These are phyloP conservation scores for Oryza coarctata DNA, from an alignment of 176 grass and related monocot genomes.

Conservation along the genomic window DNA sequence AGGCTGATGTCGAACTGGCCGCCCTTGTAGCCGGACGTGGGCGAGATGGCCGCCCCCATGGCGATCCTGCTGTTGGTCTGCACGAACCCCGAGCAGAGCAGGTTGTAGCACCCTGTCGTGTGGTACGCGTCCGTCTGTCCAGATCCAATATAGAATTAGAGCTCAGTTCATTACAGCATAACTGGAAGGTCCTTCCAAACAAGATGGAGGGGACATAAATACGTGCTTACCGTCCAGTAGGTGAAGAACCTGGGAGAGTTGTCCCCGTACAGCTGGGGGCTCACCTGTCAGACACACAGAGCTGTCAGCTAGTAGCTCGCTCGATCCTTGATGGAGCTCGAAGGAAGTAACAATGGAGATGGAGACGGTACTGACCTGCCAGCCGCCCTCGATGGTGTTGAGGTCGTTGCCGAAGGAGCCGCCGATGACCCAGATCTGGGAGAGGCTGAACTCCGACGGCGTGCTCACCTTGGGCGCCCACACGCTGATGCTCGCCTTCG, in stretches of 20 bases:
- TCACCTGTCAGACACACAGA: slow-evolving; percentile 55
- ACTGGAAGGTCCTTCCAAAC: no score
- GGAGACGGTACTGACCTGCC: slow-evolving; percentile 47
- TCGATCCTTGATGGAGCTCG: no score
- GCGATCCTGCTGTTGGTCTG: slow-evolving; percentile 90
- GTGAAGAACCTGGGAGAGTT: slow-evolving; percentile 86
- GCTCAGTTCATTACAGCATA: no score
- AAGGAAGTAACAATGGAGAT: neutral
- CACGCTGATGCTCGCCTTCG: slow-evolving; percentile 91
- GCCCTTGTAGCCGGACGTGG: slow-evolving; percentile 59
- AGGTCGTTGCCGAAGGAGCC: slow-evolving; percentile 88
- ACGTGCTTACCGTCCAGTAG: slow-evolving; percentile 73
- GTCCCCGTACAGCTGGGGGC: slow-evolving; percentile 91
- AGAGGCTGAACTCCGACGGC: slow-evolving; percentile 84
- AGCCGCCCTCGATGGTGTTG: slow-evolving; percentile 96
- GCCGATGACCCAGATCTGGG: slow-evolving; percentile 94
- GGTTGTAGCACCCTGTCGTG: slow-evolving; percentile 92
- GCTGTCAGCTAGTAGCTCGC: neutral
- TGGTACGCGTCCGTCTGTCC: slow-evolving; percentile 85
- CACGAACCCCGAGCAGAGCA: slow-evolving; percentile 89
- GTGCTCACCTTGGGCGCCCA: slow-evolving; percentile 73
- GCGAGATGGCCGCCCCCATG: slow-evolving; percentile 90
- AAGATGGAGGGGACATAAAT: no score
- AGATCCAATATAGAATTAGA: neutral
- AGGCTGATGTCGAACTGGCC: slow-evolving; percentile 91